Percentiles rank a stretch among this genome's conserved stretches.
phyloP scores from a whole-genome alignment of 257 asterid species.

The Solanum virginianum region DNA sequence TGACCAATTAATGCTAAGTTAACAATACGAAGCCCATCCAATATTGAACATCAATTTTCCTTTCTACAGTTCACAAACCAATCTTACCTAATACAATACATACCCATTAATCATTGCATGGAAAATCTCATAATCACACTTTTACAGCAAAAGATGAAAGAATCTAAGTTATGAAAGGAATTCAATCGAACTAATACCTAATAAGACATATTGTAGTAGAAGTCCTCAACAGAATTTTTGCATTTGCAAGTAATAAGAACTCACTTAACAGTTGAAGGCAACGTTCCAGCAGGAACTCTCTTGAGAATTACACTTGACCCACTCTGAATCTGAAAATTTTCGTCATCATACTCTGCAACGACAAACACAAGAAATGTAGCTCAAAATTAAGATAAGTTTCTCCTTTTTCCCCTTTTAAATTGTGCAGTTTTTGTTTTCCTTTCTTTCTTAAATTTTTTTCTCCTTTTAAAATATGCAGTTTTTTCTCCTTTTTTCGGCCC shows the following conservation, averaged over 20 bases:
- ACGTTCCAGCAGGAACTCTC: slow-evolving; percentile 60
- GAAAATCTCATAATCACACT: neutral
- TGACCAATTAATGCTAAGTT: neutral
- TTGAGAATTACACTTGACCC: slow-evolving; percentile 71
- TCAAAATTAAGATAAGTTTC: neutral
- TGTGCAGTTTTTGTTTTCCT: too few species aligned
- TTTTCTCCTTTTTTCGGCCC: too few species aligned
- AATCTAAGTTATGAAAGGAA: neutral
- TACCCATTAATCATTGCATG: neutral
- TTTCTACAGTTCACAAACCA: neutral
- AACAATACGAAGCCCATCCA: neutral
- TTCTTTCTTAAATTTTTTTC: too few species aligned
- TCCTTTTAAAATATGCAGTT: too few species aligned
- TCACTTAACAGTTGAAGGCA: slow-evolving; percentile 26
- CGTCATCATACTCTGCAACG: slow-evolving; percentile 48
- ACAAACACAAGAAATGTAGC: neutral
- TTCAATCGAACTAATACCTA: neutral
- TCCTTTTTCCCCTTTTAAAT: too few species aligned
- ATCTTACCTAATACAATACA: neutral
- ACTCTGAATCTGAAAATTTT: slow-evolving; percentile 43
- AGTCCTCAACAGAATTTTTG: neutral
- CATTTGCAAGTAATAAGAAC: slow-evolving; percentile 7
- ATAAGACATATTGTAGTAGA: neutral
- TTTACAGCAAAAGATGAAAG: neutral
- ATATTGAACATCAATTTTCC: neutral